Evolutionary conservation across 2,329 filamentous ascomycete species (phyloP).

Genomic region (Arthrobotrys sinensis): DNA sequence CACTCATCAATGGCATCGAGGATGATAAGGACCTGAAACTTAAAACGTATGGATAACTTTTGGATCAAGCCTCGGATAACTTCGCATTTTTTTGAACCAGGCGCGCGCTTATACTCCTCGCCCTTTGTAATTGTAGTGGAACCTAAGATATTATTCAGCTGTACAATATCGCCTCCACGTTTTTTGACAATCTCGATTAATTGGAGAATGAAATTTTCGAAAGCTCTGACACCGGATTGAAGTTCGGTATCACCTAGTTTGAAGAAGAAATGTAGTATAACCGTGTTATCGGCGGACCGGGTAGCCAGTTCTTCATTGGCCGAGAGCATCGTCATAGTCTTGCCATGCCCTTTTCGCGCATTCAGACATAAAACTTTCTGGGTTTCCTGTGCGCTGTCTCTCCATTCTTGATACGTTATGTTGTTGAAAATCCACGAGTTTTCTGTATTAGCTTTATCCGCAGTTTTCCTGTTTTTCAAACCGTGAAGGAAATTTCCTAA

Average conservation of each 20-base stretch:
- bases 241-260: slow-evolving; percentile 9
- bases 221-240: not conserved
- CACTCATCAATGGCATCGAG: slow-evolving; percentile 21
- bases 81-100: not conserved
- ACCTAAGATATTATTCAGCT: no score
- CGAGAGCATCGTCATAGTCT: slow-evolving; percentile 6
- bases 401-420: not conserved
- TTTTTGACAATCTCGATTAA: not conserved
- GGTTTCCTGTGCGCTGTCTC: not conserved
- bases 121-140: no score
- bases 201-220: slow-evolving; percentile 1
- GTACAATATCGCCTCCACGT: not conserved
- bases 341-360: not conserved
- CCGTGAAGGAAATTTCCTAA: not conserved
- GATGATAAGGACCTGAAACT: slow-evolving; percentile 1
- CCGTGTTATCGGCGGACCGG: not conserved
- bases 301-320: not conserved
- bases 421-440: not conserved
- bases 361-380: not conserved
- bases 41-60: not conserved
- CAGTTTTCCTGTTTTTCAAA: not conserved
- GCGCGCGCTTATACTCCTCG: not conserved
- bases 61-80: not conserved
- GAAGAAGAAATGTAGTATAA: slow-evolving; percentile 18
- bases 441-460: not conserved